Percentiles rank a stretch among this genome's conserved stretches.
phyloP scores from a whole-genome alignment of 176 grass and related monocot genomes.

The Puya raimondii region DNA sequence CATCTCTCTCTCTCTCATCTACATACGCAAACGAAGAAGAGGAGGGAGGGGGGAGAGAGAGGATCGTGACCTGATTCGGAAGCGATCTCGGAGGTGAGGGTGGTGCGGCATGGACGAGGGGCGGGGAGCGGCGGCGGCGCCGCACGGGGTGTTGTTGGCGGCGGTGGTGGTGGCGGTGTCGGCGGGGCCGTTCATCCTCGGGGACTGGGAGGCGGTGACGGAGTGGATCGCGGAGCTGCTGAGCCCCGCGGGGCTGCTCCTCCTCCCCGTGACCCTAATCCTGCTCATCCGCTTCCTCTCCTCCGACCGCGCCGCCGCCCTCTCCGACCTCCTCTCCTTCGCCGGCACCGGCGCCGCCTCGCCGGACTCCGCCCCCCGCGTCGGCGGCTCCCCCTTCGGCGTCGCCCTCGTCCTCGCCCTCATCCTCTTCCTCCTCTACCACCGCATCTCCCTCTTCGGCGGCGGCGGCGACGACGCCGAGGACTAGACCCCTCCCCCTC shows the following conservation, averaged over 20 bases:
- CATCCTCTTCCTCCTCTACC: conserved; percentile 51
- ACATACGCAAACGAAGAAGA: too few species aligned
- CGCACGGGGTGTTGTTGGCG: conserved; percentile 61
- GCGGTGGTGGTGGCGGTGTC: conserved; percentile 47
- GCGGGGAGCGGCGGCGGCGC: conserved; percentile 18
- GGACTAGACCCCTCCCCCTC: not conserved
- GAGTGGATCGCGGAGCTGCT: conserved; percentile 33
- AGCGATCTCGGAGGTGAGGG: too few species aligned
- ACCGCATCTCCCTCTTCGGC: conserved; percentile 33
- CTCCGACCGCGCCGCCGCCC: conserved; percentile 20
- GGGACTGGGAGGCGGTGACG: conserved; percentile 42
- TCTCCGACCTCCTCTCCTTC: conserved; percentile 23
- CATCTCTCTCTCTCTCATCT: too few species aligned
- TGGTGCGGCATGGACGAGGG: not conserved
- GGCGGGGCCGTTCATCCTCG: conserved; percentile 48
- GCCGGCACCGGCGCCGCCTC: conserved; percentile 30
- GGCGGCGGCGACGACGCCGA: conserved; percentile 34
- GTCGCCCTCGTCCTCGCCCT: conserved; percentile 49
- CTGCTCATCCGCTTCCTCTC: conserved; percentile 75
- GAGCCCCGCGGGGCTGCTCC: conserved; percentile 42
- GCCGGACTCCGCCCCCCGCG: conserved; percentile 44
- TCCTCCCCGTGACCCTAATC: conserved; percentile 58
- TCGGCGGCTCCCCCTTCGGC: conserved; percentile 54
- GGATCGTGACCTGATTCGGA: too few species aligned
- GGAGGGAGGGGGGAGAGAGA: too few species aligned